Base-by-base conservation (phyloP, 2,329 filamentous ascomycete species). In the Lojkania enalia region DNA sequence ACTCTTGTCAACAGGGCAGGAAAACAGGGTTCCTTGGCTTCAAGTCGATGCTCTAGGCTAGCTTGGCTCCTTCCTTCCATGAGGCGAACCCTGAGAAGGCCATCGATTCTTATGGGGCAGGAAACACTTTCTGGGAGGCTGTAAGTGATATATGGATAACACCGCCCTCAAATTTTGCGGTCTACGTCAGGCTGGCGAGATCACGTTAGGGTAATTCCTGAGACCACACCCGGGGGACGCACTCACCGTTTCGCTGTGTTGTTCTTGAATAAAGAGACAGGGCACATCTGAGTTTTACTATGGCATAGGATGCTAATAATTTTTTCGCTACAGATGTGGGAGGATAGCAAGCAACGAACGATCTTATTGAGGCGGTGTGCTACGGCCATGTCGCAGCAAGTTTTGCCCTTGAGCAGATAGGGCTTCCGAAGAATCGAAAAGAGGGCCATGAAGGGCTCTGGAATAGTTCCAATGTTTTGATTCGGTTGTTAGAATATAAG, bases 51-150 rank as follows among this genome's bases (percentile, higher is more conserved):
- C 5, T 14, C 20, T n/a, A 37, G 29, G 19, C 29, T 43, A 7
- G 39, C 31, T 1, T 58, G 52, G 46, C 39, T 56, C 13, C 55
- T 52, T 3, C n/a, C 57, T 59, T 44, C 29, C 49, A 61, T 27
- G 35, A 31, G 0, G 19, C 33, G 2, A 42, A 31, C 0, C 35
- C 42, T 6, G 1, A 19, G 2, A 41, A 48, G 32, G 50, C 57
- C 5, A 40, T 58, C 14, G 59, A 62, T 41, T 35, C 54, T 1
- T 60, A 55, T 3, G 59, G 59, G n/a, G 57, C 55, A 5, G 57
- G 59, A 2, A 62, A 60, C 32, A 44, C 57, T 2, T 59, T 58
- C 42, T 62, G 9, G 57, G 59, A 2, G 57, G 55, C 3, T 61
- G 49, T n/a, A n/a, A n/a, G n/a, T n/a, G n/a, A n/a, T n/a, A n/a